These are phyloP conservation scores for Sesbania bispinosa DNA, from an alignment of 306 rosid genomes.

Conservation along the genomic window DNA sequence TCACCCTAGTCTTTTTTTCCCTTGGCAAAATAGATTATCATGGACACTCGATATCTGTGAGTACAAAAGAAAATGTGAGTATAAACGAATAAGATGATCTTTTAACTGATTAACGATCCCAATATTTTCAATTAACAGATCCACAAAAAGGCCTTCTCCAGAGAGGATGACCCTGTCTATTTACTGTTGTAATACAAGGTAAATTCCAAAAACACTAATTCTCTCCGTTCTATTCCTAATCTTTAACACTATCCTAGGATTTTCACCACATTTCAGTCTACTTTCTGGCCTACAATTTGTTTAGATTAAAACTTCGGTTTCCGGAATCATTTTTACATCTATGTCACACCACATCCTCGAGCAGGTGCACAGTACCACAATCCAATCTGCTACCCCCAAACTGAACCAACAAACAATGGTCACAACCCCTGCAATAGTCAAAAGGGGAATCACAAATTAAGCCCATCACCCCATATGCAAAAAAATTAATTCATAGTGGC, in stretches of 20 bases:
- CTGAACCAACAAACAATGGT: slow-evolving; percentile 26
- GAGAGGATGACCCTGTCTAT: slow-evolving; percentile 31
- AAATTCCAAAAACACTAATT: slow-evolving; percentile 26
- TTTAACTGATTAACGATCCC: not conserved
- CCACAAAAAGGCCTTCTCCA: slow-evolving; percentile 12
- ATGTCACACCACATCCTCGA: slow-evolving; percentile 5
- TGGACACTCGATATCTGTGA: too few species aligned
- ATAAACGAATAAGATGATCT: too few species aligned
- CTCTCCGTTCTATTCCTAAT: slow-evolving; percentile 35
- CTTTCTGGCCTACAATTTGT: slow-evolving; percentile 23
- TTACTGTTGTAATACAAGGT: slow-evolving; percentile 51
- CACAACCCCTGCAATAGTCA: slow-evolving; percentile 32
- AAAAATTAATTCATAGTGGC: not conserved
- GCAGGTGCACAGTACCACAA: slow-evolving; percentile 17
- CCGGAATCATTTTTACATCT: slow-evolving; percentile 30
- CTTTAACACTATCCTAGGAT: slow-evolving; percentile 12
- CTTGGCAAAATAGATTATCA: too few species aligned
- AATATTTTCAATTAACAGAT: not conserved
- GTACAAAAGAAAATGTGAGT: not conserved
- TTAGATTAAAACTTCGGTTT: not conserved
- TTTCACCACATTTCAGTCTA: slow-evolving; percentile 30
- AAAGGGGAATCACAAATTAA: slow-evolving; percentile 7
- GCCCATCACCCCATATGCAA: not conserved
- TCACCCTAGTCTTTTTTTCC: too few species aligned
- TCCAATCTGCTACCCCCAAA: slow-evolving; percentile 8